phyloP scores from a whole-genome alignment of 441 rosid species.

The Brassica hybrid region DNA sequence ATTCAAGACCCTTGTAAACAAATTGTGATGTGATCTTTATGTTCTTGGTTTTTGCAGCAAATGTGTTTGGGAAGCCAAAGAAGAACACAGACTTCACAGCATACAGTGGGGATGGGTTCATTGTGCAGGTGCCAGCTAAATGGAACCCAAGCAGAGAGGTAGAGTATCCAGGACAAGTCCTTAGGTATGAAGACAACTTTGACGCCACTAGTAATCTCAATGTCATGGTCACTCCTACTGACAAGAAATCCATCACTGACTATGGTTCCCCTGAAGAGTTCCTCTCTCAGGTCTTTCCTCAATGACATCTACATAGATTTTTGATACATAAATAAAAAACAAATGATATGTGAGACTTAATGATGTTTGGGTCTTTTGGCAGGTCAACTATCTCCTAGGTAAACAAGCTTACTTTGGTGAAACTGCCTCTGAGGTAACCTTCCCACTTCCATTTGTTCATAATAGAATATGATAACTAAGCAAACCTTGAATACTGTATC shows the following conservation, averaged over 20 bases:
- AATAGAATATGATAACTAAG: too few species aligned
- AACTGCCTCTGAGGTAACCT: constrained; percentile 75
- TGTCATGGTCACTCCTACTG: constrained; percentile 83
- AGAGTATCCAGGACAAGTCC: constrained; percentile 93
- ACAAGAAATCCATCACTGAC: constrained; percentile 89
- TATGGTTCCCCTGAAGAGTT: constrained; percentile 86
- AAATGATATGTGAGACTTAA: constrained; percentile 17
- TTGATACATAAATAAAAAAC: not conserved
- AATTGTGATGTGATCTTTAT: not conserved
- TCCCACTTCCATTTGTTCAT: too few species aligned
- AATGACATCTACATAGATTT: not conserved
- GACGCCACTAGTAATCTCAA: constrained; percentile 71
- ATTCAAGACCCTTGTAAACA: not conserved
- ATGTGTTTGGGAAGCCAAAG: constrained; percentile 96
- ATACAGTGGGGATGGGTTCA: constrained; percentile 84
- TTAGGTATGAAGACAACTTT: constrained; percentile 93
- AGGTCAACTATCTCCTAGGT: constrained; percentile 90
- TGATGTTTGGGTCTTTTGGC: constrained; percentile 16
- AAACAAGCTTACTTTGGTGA: constrained; percentile 78
- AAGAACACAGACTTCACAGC: constrained; percentile 79
- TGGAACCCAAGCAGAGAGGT: constrained; percentile 96
- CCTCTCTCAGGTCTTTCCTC: constrained; percentile 63
- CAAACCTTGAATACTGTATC: too few species aligned
- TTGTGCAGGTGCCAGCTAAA: constrained; percentile 74
- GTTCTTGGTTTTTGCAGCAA: constrained; percentile 62